Base-by-base conservation (phyloP, 2,329 filamentous ascomycete genomes). In the Fusarium decemcellulare region DNA sequence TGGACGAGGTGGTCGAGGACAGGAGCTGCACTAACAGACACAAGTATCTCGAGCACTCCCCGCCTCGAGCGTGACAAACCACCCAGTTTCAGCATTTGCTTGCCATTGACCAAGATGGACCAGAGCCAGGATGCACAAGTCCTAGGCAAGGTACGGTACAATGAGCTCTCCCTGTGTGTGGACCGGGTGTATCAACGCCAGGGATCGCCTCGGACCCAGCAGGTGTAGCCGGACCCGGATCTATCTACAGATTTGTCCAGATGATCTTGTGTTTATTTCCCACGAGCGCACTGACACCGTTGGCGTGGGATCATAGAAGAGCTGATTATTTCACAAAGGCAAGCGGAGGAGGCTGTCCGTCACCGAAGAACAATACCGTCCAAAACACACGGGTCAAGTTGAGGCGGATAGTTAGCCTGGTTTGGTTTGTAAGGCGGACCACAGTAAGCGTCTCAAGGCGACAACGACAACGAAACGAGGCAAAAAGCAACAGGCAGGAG, bases 181-280 rank as follows among this genome's bases (percentile, higher is more conserved):
- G 67, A 56, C 40, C 59, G 48, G 47, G 51, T 60, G 43, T 59
- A 54, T 54, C 63, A 61, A 44, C 16, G 39, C 12, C 50, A 60
- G 61, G 48, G 48, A 54, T 64, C 15, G 15, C 29, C 43, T 44
- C 16, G 23, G 46, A 14, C 18, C 18, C 18, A 23, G 18, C 18
- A 23, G 18, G 18, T 23, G 18, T 23, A 23, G 18, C 18, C 18
- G 18, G 18, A 15, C 23, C 46, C 15, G 44, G 36, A 59, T 52
- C 55, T 52, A 52, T 59, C 44, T 50, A n/a, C 11, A 50, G 55
- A 58, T 58, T 50, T 50, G 52, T 42, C 37, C 50, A 47, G 52
- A 65, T 62, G 61, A 62, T 59, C 23, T 64, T 32, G 23, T 66
- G 44, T 69, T 61, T 51, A 47, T 23, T 40, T 67, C 42, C 15